Evolutionary conservation across 768 basidiomycete species (phyloP).

Genomic region (Candolleomyces eurysporus): DNA sequence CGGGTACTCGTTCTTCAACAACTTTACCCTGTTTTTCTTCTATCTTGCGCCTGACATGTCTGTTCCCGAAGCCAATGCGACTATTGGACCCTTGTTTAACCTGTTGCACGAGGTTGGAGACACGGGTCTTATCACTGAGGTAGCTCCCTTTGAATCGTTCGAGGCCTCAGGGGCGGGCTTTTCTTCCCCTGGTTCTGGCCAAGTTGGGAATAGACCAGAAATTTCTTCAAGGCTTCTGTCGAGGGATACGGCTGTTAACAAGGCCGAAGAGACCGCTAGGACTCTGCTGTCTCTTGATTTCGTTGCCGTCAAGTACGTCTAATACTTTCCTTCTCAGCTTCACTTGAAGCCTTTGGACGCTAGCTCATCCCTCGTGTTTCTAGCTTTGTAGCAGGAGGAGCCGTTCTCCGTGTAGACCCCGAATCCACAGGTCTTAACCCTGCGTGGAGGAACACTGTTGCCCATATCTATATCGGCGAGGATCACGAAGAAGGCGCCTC

Average conservation of each 20-base stretch:
- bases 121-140: conserved; percentile 4
- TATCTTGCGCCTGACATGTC: conserved; percentile 35
- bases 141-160: conserved; percentile 22
- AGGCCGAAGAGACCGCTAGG: conserved; percentile 23
- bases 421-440: conserved; percentile 44
- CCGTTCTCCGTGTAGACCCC: conserved; percentile 34
- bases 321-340: not conserved
- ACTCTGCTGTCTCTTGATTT: conserved; percentile 18
- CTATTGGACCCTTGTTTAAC: conserved; percentile 31
- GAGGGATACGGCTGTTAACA: conserved; percentile 19
- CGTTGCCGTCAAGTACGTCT: conserved; percentile 21
- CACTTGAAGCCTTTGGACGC: not conserved
- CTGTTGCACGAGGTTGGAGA: conserved; percentile 19
- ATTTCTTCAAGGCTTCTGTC: conserved; percentile 34
- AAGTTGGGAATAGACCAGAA: conserved; percentile 25
- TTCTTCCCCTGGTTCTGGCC: not conserved
- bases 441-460: conserved; percentile 44
- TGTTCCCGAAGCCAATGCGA: conserved; percentile 30
- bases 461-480: conserved; percentile 22
- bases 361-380: not conserved
- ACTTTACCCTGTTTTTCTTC: conserved; percentile 18
- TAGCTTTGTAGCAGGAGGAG: conserved; percentile 45
- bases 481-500: conserved; percentile 27
- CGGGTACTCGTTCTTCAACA: conserved; percentile 28
- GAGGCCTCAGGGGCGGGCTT: conserved; percentile 19